Base-by-base conservation (phyloP, 2,329 filamentous ascomycete genomes). In the Helotiales sp. region DNA sequence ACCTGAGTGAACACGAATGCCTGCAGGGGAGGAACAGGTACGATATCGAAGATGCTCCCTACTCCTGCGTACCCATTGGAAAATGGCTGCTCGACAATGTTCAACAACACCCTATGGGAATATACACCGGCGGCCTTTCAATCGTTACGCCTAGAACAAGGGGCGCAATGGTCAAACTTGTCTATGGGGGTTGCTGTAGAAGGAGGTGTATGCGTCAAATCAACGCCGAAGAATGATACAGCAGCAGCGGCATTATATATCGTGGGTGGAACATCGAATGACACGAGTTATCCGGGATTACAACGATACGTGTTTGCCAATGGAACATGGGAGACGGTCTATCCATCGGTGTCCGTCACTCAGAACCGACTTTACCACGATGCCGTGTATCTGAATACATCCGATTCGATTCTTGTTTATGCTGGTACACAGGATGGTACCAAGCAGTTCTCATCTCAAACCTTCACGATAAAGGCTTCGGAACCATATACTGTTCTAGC, bases 51-150 rank as follows among this genome's bases (percentile, higher is more conserved):
- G 55, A 71, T 72, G 70, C 79, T 88, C 56, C 91, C 91, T 49
- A 76, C 85, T 69, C 91, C 92, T 52, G 77, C 82, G 53, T 81
- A 85, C 70, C 78, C 87, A 62, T 77, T 97, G 71, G 83, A 86
- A 72, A 85, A 87, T 74, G 86, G 90, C 69, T 98, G 93, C 75
- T 91, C 92, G 57, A 84, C 89, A 69, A 82, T 97, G 61, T 80
- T 90, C 77, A 80, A 92, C 70, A 87, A 92, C 72, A 91, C 86
- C 12, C 84, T 98, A 53, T 98, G 96, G 76, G 86, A 89, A 46
- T 96, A 91, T 73, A 90, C 91, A 5, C 75, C 85, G 8, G 75
- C 83, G 47, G 89, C 85, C 27, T 93, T 98, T 67, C 84, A 92
- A 71, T 88, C 89, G 8, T 75, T 98, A 63, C 74, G 80, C 12